A percentile compares a stretch with the other conserved stretches of the same genome.
phyloP scores from a whole-genome alignment of 306 rosid species.

The Cotoneaster glaucophyllus region DNA sequence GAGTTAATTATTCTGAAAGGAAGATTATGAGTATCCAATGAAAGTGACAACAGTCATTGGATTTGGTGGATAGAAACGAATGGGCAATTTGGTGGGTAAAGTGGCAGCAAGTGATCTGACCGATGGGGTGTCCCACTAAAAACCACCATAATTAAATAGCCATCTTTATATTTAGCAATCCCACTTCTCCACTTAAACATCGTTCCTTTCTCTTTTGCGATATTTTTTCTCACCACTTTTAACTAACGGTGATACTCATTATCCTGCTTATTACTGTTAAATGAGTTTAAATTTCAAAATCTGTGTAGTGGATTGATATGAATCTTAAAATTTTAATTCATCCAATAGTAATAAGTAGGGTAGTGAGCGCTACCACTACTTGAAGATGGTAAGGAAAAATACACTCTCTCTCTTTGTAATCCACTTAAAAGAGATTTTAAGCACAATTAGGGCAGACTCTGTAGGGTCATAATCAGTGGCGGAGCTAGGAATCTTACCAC shows the following conservation, averaged over 20 bases:
- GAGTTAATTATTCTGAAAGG: no score
- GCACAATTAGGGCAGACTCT: not conserved
- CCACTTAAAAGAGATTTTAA: not conserved
- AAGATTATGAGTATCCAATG: no score
- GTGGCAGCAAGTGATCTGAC: constrained; percentile 29
- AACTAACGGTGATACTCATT: no score
- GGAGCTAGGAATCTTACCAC: no score
- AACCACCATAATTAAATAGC: not conserved
- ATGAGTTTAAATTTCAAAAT: no score
- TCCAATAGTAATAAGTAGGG: no score
- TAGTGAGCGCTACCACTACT: no score
- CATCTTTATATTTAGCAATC: not conserved
- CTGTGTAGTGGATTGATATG: rapidly evolving
- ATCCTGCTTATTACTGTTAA: no score
- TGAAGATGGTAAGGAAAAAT: no score
- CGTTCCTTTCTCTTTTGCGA: not conserved
- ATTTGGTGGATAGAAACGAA: constrained; percentile 14
- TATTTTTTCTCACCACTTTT: no score
- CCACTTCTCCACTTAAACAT: not conserved
- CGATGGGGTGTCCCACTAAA: not conserved
- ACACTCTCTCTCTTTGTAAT: not conserved
- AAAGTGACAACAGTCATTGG: no score
- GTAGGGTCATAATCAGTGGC: not conserved
- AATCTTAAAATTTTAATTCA: no score
- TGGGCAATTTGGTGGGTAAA: constrained; percentile 29